Evolutionary conservation across 768 basidiomycete species (phyloP), one percentile per base, ranked within the genome.

Genomic region (Rhizopogon vesiculosus): DNA sequence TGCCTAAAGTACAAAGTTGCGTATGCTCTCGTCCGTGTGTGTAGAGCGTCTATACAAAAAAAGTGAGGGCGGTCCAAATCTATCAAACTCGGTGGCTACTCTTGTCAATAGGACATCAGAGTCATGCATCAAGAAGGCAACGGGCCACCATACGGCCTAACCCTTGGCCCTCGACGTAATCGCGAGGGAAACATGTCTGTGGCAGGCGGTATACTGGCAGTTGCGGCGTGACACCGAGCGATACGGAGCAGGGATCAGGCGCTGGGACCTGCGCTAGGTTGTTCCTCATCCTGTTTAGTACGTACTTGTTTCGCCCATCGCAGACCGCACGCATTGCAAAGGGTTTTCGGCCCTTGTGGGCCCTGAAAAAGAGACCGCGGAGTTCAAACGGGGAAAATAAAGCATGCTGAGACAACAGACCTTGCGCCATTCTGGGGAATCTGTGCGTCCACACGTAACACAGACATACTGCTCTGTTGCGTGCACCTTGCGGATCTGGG

Each of bases 391-490:
- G 76, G 28, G 53, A 19, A 50, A 45, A 33, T 53, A 51, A n/a
- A 22, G 42, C 15, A 1, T 35, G 13, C 9, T 5, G 10, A 45
- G 5, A 12, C n/a, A 2, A 25, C 66, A 50, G 51, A 80, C 91
- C 80, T 93, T 95, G 63, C 96, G 82, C 96, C 96, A 99, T 73
- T 99, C 96, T 0, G 97, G 95, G 42, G 93, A 95, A 70, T 94
- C 92, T 1, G 95, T 98, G 56, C 93, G 80, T 16, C 97, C 97
- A 63, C 96, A 99, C 13, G 87, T 93, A 33, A 91, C 79, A 65
- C 94, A 98, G 10, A 95, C 91, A 66, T 93, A 83, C 64, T 89
- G 87, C 54, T 91, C 89, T 3, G 72, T 66, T 18, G 68, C 67
- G 40, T 78, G 72, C 7, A 71, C 65, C 58, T 84, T 85, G 41